Evolutionary conservation across 73 alveolate genomes (phyloP).

Genomic region (Tetrahymena malaccensis): DNA sequence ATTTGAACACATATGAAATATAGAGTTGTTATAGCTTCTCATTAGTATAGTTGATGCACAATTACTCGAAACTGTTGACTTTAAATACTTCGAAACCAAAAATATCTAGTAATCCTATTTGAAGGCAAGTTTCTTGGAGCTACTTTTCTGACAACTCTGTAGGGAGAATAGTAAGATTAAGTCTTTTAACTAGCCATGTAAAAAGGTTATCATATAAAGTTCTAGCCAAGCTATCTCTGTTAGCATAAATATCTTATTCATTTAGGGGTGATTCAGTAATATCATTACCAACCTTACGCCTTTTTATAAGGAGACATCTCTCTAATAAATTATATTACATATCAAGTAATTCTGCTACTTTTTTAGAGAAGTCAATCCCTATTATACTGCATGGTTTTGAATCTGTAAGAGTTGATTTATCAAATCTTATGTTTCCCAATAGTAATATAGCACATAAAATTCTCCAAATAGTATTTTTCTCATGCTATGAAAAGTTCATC

Average conservation of each 20-base stretch:
- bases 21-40: constrained; percentile 86
- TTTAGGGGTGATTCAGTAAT: constrained; percentile 14
- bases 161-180: constrained; percentile 2
- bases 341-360: constrained; percentile 2
- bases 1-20: constrained; percentile 81
- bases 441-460: constrained; percentile 10
- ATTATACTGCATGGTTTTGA: constrained; percentile 10
- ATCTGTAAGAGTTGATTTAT: constrained; percentile 12
- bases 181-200: constrained; percentile 70
- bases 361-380: background rate
- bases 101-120: constrained; percentile 76
- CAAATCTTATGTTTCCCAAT: constrained; percentile 30
- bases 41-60: constrained; percentile 86
- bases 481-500: background rate
- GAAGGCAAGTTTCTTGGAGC: background rate
- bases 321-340: background rate
- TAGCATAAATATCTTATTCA: constrained; percentile 11
- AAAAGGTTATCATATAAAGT: constrained; percentile 85
- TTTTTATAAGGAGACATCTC: constrained; percentile 8
- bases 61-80: constrained; percentile 83
- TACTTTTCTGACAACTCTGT: background rate
- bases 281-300: constrained; percentile 7
- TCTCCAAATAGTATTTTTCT: background rate
- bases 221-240: constrained; percentile 90
- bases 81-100: constrained; percentile 88